Base-by-base conservation (phyloP, 2,329 filamentous ascomycete species). In the Tetracladium maxilliforme region DNA sequence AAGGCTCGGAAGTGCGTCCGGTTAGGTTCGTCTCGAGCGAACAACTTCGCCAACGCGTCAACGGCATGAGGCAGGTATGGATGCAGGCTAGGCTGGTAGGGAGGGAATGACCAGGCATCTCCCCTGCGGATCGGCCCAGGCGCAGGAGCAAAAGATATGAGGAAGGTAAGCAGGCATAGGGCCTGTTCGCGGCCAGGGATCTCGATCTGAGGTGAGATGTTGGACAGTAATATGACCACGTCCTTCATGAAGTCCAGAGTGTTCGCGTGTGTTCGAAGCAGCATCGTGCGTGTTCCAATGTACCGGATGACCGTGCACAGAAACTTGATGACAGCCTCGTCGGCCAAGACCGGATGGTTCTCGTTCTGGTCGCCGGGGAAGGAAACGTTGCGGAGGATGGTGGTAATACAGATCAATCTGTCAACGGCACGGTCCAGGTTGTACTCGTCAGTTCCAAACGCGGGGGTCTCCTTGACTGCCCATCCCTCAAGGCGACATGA, bases 241-340 rank as follows among this genome's bases (percentile, higher is more conserved):
- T 98, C 90, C 52, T 98, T 98, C 81, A 94, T 92, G 41, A 95
- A 87, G 49, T 98, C 90, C 36, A 94, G 58, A 1, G 80, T 90
- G 49, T 94, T 93, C 42, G 68, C 62, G 36, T 90, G 68, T 4
- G 74, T 82, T 19, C 83, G 72, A 21, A 95, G 56, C 16, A 95
- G 64, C 64, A 87, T 81, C 38, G 83, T 83, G 10, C 84, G 76
- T 4, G 86, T 94, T 16, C 87, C 90, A 10, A 95, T 62, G 36
- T 90, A 81, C 31, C 84, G 67, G 33, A 95, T 84, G 4, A 86
- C 69, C 22, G 74, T 74, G 30, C 82, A 83, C 7, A 94, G 56
- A 41, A 94, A 83, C 38, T 80, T 83, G 41, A 94, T 64, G 11
- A 94, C 74, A 6, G 68, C 54, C 26, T 83, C 66, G 27, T 83